Evolutionary conservation across 1,284 basidiomycete species (phyloP).

Genomic region (Stygiomarasmius scandens): DNA sequence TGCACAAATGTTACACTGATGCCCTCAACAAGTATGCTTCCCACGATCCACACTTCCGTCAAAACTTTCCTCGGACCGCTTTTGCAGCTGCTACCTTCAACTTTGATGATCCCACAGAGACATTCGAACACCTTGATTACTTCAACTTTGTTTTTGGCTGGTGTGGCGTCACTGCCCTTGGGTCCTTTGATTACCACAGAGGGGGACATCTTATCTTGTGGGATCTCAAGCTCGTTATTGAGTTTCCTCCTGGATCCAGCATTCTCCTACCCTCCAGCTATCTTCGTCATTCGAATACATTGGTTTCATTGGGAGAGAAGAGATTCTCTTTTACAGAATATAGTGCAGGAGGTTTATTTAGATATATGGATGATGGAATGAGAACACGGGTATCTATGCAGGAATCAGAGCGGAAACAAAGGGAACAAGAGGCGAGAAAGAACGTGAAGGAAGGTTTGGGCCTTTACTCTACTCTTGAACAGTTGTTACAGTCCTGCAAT

Average conservation of each 20-base stretch:
- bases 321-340: conserved; percentile 14
- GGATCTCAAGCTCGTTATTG: conserved; percentile 12
- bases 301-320: conserved; percentile 1
- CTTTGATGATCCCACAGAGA: background rate
- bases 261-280: conserved; percentile 12
- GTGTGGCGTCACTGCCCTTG: conserved; percentile 13
- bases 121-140: conserved; percentile 6
- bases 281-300: conserved; percentile 10
- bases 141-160: conserved; percentile 10
- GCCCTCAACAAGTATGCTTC: no score
- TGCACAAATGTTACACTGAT: background rate
- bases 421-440: no score
- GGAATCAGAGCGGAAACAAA: no score
- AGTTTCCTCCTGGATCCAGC: conserved; percentile 15
- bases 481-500: no score
- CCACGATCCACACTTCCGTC: background rate
- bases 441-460: no score
- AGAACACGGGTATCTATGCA: no score
- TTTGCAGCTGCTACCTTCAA: conserved; percentile 14
- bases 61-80: conserved; percentile 5
- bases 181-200: conserved; percentile 4
- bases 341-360: conserved; percentile 10
- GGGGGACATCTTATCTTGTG: conserved; percentile 16
- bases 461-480: no score
- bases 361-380: conserved; percentile 11